Evolutionary conservation across 2,329 filamentous ascomycete species (phyloP), one percentile per base, ranked within the genome.

Genomic region (Beauveria pseudobassiana): DNA sequence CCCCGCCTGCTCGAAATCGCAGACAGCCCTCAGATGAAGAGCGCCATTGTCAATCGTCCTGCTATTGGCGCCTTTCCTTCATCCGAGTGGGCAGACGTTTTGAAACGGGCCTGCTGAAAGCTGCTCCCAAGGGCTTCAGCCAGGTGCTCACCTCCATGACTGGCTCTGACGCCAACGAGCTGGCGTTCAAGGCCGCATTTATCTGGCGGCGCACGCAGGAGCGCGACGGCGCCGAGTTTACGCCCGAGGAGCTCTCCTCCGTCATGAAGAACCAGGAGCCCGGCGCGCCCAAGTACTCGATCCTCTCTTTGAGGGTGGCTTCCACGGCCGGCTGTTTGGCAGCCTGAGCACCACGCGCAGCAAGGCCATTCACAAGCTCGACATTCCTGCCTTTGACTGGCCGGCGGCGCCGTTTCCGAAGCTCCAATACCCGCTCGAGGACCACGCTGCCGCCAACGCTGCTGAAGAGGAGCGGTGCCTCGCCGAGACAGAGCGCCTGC

Each of bases 381-480:
- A 96, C 73, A 96, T 96, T 69, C 92, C 92, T 24, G 90, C 92
- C 70, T 96, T 96, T 71, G 89, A 96, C 82, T 96, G 92, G 92
- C 92, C 92, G 28, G 90, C 93, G 74, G 91, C 91, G 20, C 86
- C 89, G 59, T 96, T 96, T 82, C 93, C 92, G 10, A 71, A 78
- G 65, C 84, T 96, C 71, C 93, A 93, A 76, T 96, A 96, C 76
- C 92, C 92, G 0, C 86, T 96, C 5, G 88, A 92, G 67, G 80
- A 90, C 67, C 85, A 95, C 74, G 87, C 76, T 22, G 84, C 86
- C 66, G 91, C 93, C 76, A 96, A 96, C 74, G 86, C 84, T 16
- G 81, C 82, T 63, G 89, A 91, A 69, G 92, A 96, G 77, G 81
- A 89, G 68, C 87, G 87, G 65, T 90, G 91, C 70, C 83, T 96